Evolutionary conservation across 768 basidiomycete species (phyloP).

Genomic region (Leccinum arenicola): DNA sequence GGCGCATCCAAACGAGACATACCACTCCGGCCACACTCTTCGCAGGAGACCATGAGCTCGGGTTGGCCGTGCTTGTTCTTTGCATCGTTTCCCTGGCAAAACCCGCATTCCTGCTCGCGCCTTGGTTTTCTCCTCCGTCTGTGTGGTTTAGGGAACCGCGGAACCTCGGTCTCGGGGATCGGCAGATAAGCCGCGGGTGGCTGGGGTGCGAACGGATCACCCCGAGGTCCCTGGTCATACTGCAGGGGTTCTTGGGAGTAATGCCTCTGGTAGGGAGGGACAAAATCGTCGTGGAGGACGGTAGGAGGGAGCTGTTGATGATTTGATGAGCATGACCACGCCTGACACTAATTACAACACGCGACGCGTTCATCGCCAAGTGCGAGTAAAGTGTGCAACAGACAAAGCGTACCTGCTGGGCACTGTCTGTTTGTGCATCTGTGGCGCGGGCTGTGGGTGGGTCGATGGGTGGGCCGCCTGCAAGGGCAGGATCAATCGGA

Average conservation of each 20-base stretch:
- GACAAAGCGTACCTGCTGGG: slow-evolving; percentile 38
- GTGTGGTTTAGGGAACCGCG: slow-evolving; percentile 40
- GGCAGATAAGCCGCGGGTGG: slow-evolving; percentile 50
- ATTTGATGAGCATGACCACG: slow-evolving; percentile 22
- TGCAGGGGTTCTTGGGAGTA: slow-evolving; percentile 40
- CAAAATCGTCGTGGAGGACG: slow-evolving; percentile 31
- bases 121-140: slow-evolving; percentile 45
- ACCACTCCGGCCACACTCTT: slow-evolving; percentile 84
- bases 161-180: slow-evolving; percentile 43
- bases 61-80: slow-evolving; percentile 54
- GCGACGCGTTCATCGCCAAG: slow-evolving; percentile 61
- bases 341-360: slow-evolving; percentile 45
- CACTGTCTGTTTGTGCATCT: slow-evolving; percentile 11
- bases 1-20: slow-evolving; percentile 21
- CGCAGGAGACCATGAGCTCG: slow-evolving; percentile 77
- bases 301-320: slow-evolving; percentile 24
- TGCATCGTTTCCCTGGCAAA: slow-evolving; percentile 67
- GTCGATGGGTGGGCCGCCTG: slow-evolving; percentile 46
- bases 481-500: slow-evolving; percentile 80
- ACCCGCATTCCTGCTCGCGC: slow-evolving; percentile 70
- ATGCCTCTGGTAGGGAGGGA: slow-evolving; percentile 10
- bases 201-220: slow-evolving; percentile 79
- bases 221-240: slow-evolving; percentile 74
- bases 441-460: slow-evolving; percentile 42
- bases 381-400: slow-evolving; percentile 17